These are phyloP conservation scores for Xylaria bambusicola DNA, from an alignment of 495 filamentous ascomycete genomes.

Conservation along the genomic window DNA sequence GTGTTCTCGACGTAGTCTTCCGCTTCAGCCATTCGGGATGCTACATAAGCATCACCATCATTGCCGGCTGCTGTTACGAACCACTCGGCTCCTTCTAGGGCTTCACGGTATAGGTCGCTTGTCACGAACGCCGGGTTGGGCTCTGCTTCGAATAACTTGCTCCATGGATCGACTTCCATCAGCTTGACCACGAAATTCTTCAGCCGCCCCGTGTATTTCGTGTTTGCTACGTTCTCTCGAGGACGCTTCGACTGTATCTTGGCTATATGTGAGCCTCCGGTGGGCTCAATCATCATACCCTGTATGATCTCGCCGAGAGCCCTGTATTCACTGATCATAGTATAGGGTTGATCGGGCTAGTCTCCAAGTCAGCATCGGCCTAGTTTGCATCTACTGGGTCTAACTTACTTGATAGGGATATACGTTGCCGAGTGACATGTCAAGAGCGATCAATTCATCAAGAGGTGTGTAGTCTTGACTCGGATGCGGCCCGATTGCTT, in stretches of 20 bases:
- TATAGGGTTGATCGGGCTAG: conserved; percentile 32
- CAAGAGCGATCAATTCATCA: conserved; percentile 15
- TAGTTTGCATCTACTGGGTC: neutral
- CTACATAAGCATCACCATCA: conserved; percentile 10
- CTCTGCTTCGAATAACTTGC: neutral
- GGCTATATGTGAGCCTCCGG: conserved; percentile 5
- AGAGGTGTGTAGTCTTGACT: conserved; percentile 2
- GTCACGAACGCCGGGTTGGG: conserved; percentile 18
- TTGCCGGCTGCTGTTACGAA: conserved; percentile 1
- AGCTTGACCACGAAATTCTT: conserved; percentile 27
- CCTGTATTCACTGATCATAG: conserved; percentile 30
- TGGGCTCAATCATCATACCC: conserved; percentile 32
- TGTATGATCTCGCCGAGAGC: conserved; percentile 33
- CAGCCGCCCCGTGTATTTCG: conserved; percentile 21
- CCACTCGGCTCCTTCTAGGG: conserved; percentile 2
- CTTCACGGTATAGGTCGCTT: conserved; percentile 13
- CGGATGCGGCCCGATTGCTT: conserved; percentile 23
- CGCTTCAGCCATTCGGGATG: conserved; percentile 1
- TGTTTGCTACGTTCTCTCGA: conserved; percentile 14
- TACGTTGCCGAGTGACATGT: conserved; percentile 16
- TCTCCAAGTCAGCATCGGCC: conserved; percentile 10
- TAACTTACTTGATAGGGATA: conserved; percentile 28
- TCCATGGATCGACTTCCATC: conserved; percentile 31
- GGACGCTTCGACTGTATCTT: conserved; percentile 7
- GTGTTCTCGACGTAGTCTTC: conserved; percentile 15